Conservation (phyloP, 1,284 basidiomycete genomes). For the Trametes sp. region DNA sequence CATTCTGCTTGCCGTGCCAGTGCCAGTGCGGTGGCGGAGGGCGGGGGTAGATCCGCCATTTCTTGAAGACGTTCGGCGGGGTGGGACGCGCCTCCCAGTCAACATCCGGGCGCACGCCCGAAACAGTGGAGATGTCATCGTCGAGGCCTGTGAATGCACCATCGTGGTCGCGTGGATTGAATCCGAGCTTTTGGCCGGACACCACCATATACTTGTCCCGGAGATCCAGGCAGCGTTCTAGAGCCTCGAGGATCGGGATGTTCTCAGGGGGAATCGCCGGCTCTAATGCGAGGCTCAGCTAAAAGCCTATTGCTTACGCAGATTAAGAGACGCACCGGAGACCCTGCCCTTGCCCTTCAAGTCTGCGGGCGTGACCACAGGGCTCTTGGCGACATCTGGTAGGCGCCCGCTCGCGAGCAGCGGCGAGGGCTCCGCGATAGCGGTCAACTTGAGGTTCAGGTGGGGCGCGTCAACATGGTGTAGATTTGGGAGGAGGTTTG, state of each 20-base stretch:
- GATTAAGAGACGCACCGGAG: constrained; percentile 18
- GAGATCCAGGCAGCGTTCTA: constrained; percentile 85
- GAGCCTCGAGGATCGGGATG: constrained; percentile 59
- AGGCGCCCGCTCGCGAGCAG: constrained; percentile 23
- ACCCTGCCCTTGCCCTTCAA: constrained; percentile 32
- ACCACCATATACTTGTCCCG: constrained; percentile 92
- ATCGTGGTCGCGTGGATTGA: constrained; percentile 92
- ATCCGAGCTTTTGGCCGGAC: constrained; percentile 88
- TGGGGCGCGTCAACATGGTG: constrained; percentile 50
- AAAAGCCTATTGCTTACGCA: too few relatives aligned
- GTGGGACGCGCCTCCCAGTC: constrained; percentile 39
- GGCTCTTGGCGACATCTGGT: constrained; percentile 32
- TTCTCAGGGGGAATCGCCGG: constrained; percentile 60
- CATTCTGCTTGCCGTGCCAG: constrained; percentile 68
- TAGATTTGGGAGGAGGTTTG: constrained; percentile 46
- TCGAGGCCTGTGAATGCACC: constrained; percentile 71
- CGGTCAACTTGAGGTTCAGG: constrained; percentile 50
- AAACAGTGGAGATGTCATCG: constrained; percentile 67
- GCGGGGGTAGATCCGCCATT: constrained; percentile 90
- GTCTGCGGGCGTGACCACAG: constrained; percentile 52
- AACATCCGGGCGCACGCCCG: constrained; percentile 70
- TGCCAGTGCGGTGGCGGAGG: constrained; percentile 96
- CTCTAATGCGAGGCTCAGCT: constrained; percentile 39
- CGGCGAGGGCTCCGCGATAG: constrained; percentile 45
- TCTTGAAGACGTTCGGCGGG: constrained; percentile 48